Evolutionary conservation across 352 stramenopile species (phyloP), one percentile per base, ranked within the genome.

Genomic region (Blastocystis sp.): DNA sequence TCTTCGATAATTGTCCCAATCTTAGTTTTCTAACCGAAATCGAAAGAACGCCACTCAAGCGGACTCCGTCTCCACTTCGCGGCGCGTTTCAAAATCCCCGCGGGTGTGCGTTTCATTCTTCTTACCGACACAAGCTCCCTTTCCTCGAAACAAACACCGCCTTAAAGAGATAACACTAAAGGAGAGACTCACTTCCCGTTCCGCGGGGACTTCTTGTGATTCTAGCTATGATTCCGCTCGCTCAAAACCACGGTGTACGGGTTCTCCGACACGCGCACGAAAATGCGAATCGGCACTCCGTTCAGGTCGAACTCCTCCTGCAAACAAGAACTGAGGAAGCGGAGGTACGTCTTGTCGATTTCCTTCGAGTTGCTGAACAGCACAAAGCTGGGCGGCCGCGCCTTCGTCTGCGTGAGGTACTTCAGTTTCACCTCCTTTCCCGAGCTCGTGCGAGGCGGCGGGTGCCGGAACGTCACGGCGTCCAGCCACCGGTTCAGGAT

Each of bases 401-500:
- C 53, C 38, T 86, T 89, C 2, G 87, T 79, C 61, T 92, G 90
- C 2, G 89, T 91, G 10, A 90, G 53, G 59, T 91, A 28, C 48
- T 84, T 62, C 17, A 67, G 9, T 76, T 77, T 45, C 23, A 53
- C 34, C 40, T 61, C 43, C 40, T 88, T 53, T 40, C 89, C 52
- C 19, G 41, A 10, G 19, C 38, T 76, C 43, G 70, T 61, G 48
- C 88, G 38, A 2, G 90, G 88, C 19, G 80, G 79, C 34, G 88
- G 59, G 48, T 90, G 77, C 28, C 67, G 66, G 77, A 82, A 81
- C 62, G 71, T 38, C 43, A 79, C 74, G 41, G 77, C 48, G 3
- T 88, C 17, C 11, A 91, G 67, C 89, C 90, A 91, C 17, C 81
- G 45, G 88, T 92, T 92, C 17, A 92, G 84, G 40, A 89, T 66